Conservation (phyloP, 805 yeast genomes). For the Metschnikowia reukaufii region DNA sequence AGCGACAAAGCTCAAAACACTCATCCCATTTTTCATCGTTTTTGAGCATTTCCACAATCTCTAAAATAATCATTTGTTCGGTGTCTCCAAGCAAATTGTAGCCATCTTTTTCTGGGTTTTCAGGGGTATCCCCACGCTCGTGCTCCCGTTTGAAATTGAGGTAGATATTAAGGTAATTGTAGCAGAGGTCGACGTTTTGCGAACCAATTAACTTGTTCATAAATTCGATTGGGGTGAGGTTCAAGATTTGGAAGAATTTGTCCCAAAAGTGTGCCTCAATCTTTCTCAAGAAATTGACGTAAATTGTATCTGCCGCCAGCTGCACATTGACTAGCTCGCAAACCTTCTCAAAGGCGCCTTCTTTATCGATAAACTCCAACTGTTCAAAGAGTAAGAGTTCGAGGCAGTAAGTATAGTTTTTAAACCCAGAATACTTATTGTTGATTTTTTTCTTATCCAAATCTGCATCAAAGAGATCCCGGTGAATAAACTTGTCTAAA, state of each 20-base stretch:
- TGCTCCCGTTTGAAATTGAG: constrained; percentile 47
- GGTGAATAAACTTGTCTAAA: constrained; percentile 47
- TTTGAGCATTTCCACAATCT: constrained; percentile 45
- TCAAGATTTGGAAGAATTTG: constrained; percentile 42
- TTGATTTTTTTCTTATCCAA: constrained; percentile 28
- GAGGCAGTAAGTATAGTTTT: constrained; percentile 48
- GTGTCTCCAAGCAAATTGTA: constrained; percentile 17
- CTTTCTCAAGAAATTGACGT: constrained; percentile 56
- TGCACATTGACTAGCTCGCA: constrained; percentile 20
- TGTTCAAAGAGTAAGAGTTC: constrained; percentile 48
- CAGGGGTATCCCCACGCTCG: constrained; percentile 7
- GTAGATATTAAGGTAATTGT: constrained; percentile 53
- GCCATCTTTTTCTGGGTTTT: neutral
- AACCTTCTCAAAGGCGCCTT: constrained; percentile 15
- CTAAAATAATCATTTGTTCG: constrained; percentile 43
- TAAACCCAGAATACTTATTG: constrained; percentile 38
- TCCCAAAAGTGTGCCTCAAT: constrained; percentile 58
- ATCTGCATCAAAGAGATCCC: constrained; percentile 33
- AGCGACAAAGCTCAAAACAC: constrained; percentile 55
- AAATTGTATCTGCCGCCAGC: constrained; percentile 32
- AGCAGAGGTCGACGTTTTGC: constrained; percentile 47
- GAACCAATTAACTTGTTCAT: constrained; percentile 42
- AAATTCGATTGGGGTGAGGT: constrained; percentile 45
- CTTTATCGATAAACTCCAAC: constrained; percentile 26
- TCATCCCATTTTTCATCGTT: constrained; percentile 48